Evolutionary conservation across 805 yeast species (phyloP), one percentile per base, ranked within the genome.

Genomic region (Teunomyces gatunensis): DNA sequence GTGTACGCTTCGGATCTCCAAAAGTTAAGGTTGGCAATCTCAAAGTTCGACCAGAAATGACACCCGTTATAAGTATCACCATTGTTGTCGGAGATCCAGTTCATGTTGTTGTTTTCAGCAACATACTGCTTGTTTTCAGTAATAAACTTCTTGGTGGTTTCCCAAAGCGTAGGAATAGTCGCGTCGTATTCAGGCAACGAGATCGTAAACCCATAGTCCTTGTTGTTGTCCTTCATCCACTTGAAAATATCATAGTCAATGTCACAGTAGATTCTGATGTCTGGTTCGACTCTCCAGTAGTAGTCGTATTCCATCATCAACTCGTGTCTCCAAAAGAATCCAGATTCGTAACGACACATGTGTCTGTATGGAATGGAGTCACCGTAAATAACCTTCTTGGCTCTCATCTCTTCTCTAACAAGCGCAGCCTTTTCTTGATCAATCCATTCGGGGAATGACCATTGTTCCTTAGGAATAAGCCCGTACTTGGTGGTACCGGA

Each of bases 271-370:
- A 89, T 79, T 65, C 80, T 79, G 63, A 87, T 79, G 63, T 83
- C 87, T 15, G 97, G 96, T 68, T 90, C 97, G 47, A 90, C 96
- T 70, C 97, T 82, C 97, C 97, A 90, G 75, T 90, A 90, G 77
- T 85, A 90, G 51, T 87, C 89, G 65, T 83, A 89, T n/a, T 87
- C 84, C 47, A 73, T 74, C 76, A 90, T 64, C 49, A 86, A 61
- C 37, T 84, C 84, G 63, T 88, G 94, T 68, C 84, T 80, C 75
- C 79, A 89, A 69, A 90, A 90, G 69, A 89, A 87, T 0, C 97
- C 97, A 12, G 94, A 85, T 67, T 89, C 95, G 61, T 77, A 90
- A 61, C 97, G 79, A 66, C 97, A 89, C 97, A 89, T 89, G 67
- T 89, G 95, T 71, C 96, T 81, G 69, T 89, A 89, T 13, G 90